These are phyloP conservation scores for Psidium guajava DNA, from an alignment of 345 rosid species.

Conservation along the genomic window DNA sequence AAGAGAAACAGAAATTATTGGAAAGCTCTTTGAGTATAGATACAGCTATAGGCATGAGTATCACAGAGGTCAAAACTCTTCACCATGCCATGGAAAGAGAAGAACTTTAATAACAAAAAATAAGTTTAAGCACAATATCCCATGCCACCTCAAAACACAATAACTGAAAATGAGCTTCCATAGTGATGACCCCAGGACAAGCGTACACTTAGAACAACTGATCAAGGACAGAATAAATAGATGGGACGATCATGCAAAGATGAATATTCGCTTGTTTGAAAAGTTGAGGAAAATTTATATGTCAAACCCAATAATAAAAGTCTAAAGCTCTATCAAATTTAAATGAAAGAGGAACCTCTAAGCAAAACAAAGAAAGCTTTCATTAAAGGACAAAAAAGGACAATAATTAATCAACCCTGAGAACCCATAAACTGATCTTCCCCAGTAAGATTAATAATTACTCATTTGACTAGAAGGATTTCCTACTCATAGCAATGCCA, in stretches of 20 bases:
- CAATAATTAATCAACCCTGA: neutral
- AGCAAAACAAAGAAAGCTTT: neutral
- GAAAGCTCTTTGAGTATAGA: neutral
- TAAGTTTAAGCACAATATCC: neutral
- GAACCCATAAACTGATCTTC: neutral
- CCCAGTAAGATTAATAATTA: neutral
- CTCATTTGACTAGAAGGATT: neutral
- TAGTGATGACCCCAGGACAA: neutral
- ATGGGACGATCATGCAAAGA: neutral
- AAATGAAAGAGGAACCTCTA: neutral
- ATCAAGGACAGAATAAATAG: neutral
- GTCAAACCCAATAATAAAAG: neutral
- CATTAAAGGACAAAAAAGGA: neutral
- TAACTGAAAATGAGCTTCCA: neutral
- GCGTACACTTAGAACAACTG: neutral
- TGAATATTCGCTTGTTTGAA: neutral
- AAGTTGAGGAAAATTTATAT: neutral
- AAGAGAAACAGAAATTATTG: neutral
- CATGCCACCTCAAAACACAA: neutral
- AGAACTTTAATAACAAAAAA: neutral
- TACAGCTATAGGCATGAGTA: neutral
- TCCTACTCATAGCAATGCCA: neutral
- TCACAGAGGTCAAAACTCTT: neutral
- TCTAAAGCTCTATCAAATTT: neutral
- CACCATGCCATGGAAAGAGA: neutral